These are phyloP conservation scores for Lagenidium sp. DNA, from an alignment of 352 stramenopile genomes.

Conservation along the genomic window DNA sequence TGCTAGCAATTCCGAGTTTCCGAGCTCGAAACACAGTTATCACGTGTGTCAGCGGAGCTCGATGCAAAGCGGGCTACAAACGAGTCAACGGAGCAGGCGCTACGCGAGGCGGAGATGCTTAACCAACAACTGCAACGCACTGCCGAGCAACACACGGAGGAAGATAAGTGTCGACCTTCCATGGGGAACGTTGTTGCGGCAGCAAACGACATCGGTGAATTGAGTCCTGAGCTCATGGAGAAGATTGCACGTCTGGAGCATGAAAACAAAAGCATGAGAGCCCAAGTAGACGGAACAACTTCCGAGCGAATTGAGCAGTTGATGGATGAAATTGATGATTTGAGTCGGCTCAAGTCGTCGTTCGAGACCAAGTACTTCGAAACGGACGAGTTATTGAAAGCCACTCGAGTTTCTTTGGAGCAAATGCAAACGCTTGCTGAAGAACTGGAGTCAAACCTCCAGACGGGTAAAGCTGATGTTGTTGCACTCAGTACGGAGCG, in stretches of 20 bases:
- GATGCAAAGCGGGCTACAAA: slow-evolving; percentile 14
- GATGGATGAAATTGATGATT: slow-evolving; percentile 43
- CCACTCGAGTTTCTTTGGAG: slow-evolving; percentile 6
- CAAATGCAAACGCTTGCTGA: not conserved
- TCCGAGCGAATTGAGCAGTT: slow-evolving; percentile 42
- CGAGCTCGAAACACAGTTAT: slow-evolving; percentile 35
- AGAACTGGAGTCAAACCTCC: slow-evolving; percentile 1
- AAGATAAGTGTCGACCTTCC: not conserved
- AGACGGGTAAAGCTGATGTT: not conserved
- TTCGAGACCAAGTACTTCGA: slow-evolving; percentile 71
- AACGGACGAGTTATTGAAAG: slow-evolving; percentile 20
- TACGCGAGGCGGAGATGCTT: slow-evolving; percentile 27
- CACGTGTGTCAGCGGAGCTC: slow-evolving; percentile 23
- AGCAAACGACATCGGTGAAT: slow-evolving; percentile 33
- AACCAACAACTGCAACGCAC: slow-evolving; percentile 46
- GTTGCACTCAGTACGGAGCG: not conserved
- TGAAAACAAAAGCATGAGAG: slow-evolving; percentile 45
- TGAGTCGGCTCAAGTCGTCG: slow-evolving; percentile 50
- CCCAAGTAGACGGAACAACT: slow-evolving; percentile 41
- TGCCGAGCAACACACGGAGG: slow-evolving; percentile 13
- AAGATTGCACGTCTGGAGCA: slow-evolving; percentile 44
- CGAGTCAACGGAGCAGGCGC: slow-evolving; percentile 17
- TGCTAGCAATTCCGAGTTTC: slow-evolving; percentile 55
- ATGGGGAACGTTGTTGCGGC: slow-evolving; percentile 1
- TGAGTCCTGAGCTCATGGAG: slow-evolving; percentile 63